A percentile compares a stretch with the other conserved stretches of the same genome.
Conservation (phyloP, 208 protist species). For the Acanthamoeba lenticulata region DNA sequence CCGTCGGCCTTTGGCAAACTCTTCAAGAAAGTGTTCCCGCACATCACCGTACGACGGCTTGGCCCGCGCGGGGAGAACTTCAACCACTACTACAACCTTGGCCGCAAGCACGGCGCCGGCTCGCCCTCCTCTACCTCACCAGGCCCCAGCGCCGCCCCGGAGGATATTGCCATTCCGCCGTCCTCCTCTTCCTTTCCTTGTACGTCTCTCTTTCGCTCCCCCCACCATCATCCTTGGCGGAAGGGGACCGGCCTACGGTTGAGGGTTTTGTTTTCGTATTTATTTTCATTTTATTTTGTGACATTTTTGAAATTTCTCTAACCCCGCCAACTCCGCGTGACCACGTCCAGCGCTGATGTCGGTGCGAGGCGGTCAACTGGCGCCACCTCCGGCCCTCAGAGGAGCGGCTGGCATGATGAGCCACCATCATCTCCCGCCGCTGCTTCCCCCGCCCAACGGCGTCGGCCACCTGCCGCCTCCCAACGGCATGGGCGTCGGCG, state of each 20-base stretch:
- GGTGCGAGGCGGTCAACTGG: not conserved
- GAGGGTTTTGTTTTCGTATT: too few relatives aligned
- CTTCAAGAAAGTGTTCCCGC: slow-evolving; percentile 42
- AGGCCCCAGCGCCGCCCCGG: not conserved
- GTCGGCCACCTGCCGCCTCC: not conserved
- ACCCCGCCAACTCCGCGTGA: too few relatives aligned
- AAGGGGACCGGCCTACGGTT: not conserved
- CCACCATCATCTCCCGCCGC: not conserved
- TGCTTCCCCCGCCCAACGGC: slow-evolving; percentile 7
- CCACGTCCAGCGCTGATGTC: not conserved
- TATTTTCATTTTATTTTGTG: too few relatives aligned
- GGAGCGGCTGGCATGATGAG: not conserved
- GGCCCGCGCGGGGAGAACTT: slow-evolving; percentile 39
- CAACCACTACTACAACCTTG: slow-evolving; percentile 47
- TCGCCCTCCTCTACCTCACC: not conserved
- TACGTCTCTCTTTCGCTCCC: not conserved
- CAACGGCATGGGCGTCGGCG: not conserved
- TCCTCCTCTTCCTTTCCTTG: not conserved
- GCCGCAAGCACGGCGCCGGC: not conserved
- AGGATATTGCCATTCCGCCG: not conserved
- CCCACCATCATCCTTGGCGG: not conserved
- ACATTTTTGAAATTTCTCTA: too few relatives aligned
- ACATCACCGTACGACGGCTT: slow-evolving; percentile 16
- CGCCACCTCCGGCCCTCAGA: not conserved
- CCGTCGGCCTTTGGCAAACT: slow-evolving; percentile 43